Percentiles rank a stretch among this genome's conserved stretches.
Conservation (phyloP, 108 stramenopile genomes). For the Cyclostephanos tholiformis region DNA sequence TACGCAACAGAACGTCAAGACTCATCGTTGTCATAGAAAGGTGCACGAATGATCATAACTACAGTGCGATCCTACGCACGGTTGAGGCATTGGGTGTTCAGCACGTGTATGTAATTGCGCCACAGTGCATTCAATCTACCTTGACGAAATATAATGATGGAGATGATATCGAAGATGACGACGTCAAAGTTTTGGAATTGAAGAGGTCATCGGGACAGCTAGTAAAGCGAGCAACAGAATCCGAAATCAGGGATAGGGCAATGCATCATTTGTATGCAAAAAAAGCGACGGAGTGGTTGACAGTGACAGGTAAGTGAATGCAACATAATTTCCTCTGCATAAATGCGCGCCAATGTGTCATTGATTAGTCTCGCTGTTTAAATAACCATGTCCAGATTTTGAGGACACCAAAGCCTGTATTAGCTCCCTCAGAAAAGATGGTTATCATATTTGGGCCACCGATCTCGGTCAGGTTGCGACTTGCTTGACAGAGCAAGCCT, state of each 20-base stretch:
- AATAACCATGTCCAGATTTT: conserved; percentile 56
- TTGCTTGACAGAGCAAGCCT: conserved; percentile 52
- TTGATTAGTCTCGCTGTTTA: not conserved
- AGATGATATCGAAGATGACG: conserved; percentile 9
- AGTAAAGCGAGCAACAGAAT: conserved; percentile 48
- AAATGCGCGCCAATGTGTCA: not conserved
- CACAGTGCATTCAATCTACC: conserved; percentile 49
- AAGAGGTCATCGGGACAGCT: conserved; percentile 27
- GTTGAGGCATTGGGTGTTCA: conserved; percentile 89
- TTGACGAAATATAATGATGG: conserved; percentile 25
- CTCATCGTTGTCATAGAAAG: conserved; percentile 78
- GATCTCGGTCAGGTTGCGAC: conserved; percentile 83
- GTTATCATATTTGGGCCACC: conserved; percentile 81
- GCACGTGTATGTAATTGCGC: conserved; percentile 80
- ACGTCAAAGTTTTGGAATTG: conserved; percentile 21
- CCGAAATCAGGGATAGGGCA: conserved; percentile 61
- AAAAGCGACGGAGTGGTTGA: conserved; percentile 88
- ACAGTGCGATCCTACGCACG: conserved; percentile 65
- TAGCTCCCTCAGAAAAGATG: conserved; percentile 52
- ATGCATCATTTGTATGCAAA: conserved; percentile 86
- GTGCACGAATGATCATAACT: conserved; percentile 90
- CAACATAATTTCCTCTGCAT: not conserved
- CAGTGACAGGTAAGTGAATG: conserved; percentile 35
- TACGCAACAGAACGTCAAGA: conserved; percentile 75
- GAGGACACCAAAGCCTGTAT: conserved; percentile 70